These are phyloP conservation scores for Polysphondylium violaceum DNA, from an alignment of 78 protist species.

Conservation along the genomic window DNA sequence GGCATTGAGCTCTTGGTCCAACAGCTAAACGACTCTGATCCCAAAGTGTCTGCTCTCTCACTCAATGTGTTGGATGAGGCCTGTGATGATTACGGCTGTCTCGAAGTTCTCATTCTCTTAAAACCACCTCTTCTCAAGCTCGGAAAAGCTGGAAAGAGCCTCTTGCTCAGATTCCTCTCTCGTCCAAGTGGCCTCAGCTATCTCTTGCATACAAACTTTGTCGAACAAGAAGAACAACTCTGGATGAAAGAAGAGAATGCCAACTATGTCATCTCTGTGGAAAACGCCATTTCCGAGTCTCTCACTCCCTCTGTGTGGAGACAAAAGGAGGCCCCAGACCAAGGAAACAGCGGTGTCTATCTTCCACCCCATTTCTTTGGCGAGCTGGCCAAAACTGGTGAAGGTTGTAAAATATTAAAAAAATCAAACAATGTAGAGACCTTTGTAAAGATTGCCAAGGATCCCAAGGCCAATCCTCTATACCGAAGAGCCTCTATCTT, in stretches of 20 bases:
- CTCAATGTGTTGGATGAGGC: constrained; percentile 73
- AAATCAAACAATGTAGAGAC: constrained; percentile 4
- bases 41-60: constrained; percentile 39
- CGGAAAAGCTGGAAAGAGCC: constrained; percentile 62
- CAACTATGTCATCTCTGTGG: constrained; percentile 41
- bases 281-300: constrained; percentile 41
- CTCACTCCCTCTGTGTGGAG: constrained; percentile 36
- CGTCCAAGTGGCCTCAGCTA: constrained; percentile 34
- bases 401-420: constrained; percentile 49
- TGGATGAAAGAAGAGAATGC: constrained; percentile 57
- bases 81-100: constrained; percentile 45
- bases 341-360: constrained; percentile 62
- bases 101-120: constrained; percentile 43
- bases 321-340: constrained; percentile 44
- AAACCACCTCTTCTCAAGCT: constrained; percentile 39
- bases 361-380: constrained; percentile 83
- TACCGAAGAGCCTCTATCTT: constrained; percentile 52
- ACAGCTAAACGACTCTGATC: constrained; percentile 70
- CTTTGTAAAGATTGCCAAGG: constrained; percentile 17
- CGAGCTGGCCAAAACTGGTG: constrained; percentile 78
- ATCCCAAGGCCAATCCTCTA: constrained; percentile 13
- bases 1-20: constrained; percentile 57
- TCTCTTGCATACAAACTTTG: constrained; percentile 34
- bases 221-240: constrained; percentile 52
- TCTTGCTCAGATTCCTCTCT: constrained; percentile 61